Conservation (phyloP, 129 eudicot genomes). For the Artemisia argyi region DNA sequence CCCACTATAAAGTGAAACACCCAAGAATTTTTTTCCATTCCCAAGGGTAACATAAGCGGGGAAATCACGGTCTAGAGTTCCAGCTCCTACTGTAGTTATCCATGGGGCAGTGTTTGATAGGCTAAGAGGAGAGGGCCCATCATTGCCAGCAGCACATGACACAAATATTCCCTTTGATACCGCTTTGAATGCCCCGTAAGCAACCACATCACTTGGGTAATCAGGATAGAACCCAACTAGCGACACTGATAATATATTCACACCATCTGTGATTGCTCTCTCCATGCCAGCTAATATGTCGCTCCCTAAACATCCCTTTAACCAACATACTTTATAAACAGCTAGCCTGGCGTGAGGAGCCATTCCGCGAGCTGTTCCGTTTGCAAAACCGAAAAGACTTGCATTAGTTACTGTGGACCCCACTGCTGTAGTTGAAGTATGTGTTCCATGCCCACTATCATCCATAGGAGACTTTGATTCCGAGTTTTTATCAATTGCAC, state of each 20-base stretch:
- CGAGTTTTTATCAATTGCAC: slow-evolving; percentile 47
- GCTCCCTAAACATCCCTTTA: slow-evolving; percentile 59
- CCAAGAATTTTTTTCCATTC: slow-evolving; percentile 53
- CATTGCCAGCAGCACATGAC: slow-evolving; percentile 75
- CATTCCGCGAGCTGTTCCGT: slow-evolving; percentile 82
- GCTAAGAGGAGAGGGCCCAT: slow-evolving; percentile 58
- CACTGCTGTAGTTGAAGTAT: slow-evolving; percentile 74
- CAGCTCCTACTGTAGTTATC: slow-evolving; percentile 85
- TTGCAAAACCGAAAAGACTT: slow-evolving; percentile 71
- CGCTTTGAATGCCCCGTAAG: slow-evolving; percentile 69
- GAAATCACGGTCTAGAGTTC: slow-evolving; percentile 75
- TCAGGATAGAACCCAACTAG: slow-evolving; percentile 54
- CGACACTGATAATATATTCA: slow-evolving; percentile 62
- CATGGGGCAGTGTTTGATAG: slow-evolving; percentile 77
- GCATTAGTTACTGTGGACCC: slow-evolving; percentile 74
- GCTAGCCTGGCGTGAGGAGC: slow-evolving; percentile 70
- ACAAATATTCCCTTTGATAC: slow-evolving; percentile 55
- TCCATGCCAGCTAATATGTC: slow-evolving; percentile 85
- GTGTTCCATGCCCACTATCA: slow-evolving; percentile 87
- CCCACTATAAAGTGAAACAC: slow-evolving; percentile 73
- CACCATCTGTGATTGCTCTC: slow-evolving; percentile 65
- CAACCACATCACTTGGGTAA: slow-evolving; percentile 54
- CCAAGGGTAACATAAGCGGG: slow-evolving; percentile 65
- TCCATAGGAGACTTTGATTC: slow-evolving; percentile 75
- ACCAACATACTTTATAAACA: slow-evolving; percentile 79